Base-by-base conservation (phyloP, 2,329 filamentous ascomycete species). In the Colletotrichum spaethianum region DNA sequence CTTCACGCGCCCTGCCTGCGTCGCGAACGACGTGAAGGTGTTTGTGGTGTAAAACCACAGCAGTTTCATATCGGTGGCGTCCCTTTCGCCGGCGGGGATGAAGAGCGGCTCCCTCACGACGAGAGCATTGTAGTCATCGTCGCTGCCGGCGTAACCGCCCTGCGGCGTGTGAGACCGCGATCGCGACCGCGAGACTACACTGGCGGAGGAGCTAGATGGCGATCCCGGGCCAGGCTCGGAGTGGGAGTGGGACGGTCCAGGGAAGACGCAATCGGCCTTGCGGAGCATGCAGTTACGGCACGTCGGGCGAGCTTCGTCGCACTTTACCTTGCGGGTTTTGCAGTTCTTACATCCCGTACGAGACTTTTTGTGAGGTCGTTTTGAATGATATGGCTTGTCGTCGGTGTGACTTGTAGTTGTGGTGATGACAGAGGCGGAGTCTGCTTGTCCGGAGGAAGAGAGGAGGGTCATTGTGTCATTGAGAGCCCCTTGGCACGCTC, bases 281-380 rank as follows among this genome's bases (percentile, higher is more conserved):
- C 88, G 84, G 71, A 86, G 77, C 52, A 78, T 82, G 77, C 88
- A 90, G 38, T 84, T 82, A 50, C 83, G 83, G 75, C 88, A 90
- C 3, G 80, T 76, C 0, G 88, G 88, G 36, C 82, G 84, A 6
- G 75, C 81, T 76, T 90, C 87, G 72, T 88, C 85, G 78, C 88
- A 89, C 79, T 88, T 89, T 65, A 88, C 86, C 78, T 87, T 89
- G 66, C 88, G 85, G 20, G 79, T 78, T 79, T 90, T 90, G 82
- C 88, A 90, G 75, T 86, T 87, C 73, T 80, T 81, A 75, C 88
- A 90, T 7, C 87, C 88, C 2, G 82, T 80, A 38, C 88, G 81
- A 1, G 87, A 88, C 78, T 90, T 90, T 74, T 82, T 86, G 77
- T 90, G 88, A 59, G 87, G 86, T 14, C 87, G 83, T 77, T 90